phyloP scores from a whole-genome alignment of 2,329 filamentous ascomycete genomes.

The Fusarium sulawesiense region DNA sequence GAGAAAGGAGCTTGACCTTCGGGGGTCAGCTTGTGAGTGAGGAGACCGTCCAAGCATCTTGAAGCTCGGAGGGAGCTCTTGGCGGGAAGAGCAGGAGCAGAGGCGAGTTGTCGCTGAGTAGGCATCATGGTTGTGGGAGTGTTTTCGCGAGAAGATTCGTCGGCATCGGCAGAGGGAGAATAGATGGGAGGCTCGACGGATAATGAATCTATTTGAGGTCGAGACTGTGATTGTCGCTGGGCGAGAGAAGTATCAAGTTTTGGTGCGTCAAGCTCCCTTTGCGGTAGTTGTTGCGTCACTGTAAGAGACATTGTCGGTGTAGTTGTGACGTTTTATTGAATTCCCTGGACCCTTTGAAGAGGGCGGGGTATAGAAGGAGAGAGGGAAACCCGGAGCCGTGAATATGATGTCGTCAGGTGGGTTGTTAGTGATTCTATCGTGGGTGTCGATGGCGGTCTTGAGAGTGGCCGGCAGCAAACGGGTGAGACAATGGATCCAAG shows the following conservation, averaged over 20 bases:
- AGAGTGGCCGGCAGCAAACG: slow-evolving; percentile 32
- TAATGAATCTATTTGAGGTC: slow-evolving; percentile 45
- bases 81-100: slow-evolving; percentile 60
- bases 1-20: slow-evolving; percentile 49
- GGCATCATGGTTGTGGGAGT: slow-evolving; percentile 48
- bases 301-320: slow-evolving; percentile 42
- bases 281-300: slow-evolving; percentile 37
- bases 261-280: slow-evolving; percentile 39
- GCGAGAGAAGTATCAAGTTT: slow-evolving; percentile 36
- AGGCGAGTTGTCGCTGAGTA: slow-evolving; percentile 39
- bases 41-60: slow-evolving; percentile 51
- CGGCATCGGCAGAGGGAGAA: slow-evolving; percentile 41
- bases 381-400: slow-evolving; percentile 14
- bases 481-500: slow-evolving; percentile 36
- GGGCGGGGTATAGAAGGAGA: slow-evolving; percentile 24
- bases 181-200: slow-evolving; percentile 45
- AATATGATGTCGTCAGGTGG: slow-evolving; percentile 35
- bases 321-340: slow-evolving; percentile 33
- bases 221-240: slow-evolving; percentile 30
- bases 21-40: slow-evolving; percentile 47
- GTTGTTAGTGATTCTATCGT: slow-evolving; percentile 14
- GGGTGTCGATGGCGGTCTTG: slow-evolving; percentile 27
- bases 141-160: slow-evolving; percentile 38
- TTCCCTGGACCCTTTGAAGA: slow-evolving; percentile 35
- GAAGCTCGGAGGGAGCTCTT: slow-evolving; percentile 64